These are phyloP conservation scores for Cyberlindnera xylosilytica DNA, from an alignment of 805 yeast species.

Conservation along the genomic window DNA sequence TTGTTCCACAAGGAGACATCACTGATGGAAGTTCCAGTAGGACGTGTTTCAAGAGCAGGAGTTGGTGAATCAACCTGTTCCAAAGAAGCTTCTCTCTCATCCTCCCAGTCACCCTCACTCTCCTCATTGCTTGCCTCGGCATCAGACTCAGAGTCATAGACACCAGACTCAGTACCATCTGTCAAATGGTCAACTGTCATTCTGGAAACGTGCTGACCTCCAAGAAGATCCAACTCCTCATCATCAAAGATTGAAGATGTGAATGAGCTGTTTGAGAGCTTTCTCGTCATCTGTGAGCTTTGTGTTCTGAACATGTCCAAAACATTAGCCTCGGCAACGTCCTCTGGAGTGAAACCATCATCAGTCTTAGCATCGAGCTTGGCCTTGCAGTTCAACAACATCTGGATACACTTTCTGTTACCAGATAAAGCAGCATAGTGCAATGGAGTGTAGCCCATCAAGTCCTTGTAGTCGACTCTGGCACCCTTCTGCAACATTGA, in stretches of 20 bases:
- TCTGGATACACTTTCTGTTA: constrained; percentile 58
- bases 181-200: constrained; percentile 30
- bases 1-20: constrained; percentile 36
- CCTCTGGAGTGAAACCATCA: constrained; percentile 45
- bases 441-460: constrained; percentile 80
- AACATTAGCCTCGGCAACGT: constrained; percentile 37
- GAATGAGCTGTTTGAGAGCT: constrained; percentile 24
- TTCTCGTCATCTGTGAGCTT: constrained; percentile 20
- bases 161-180: constrained; percentile 27
- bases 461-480: constrained; percentile 68
- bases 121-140: constrained; percentile 28
- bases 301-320: constrained; percentile 29
- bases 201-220: constrained; percentile 33
- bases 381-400: constrained; percentile 64
- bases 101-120: constrained; percentile 27
- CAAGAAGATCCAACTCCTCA: constrained; percentile 24
- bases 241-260: constrained; percentile 31
- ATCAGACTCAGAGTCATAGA: constrained; percentile 14
- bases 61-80: background rate
- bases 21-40: constrained; percentile 6
- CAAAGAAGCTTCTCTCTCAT: constrained; percentile 3
- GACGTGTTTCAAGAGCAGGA: background rate
- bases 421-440: constrained; percentile 84
- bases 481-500: constrained; percentile 66
- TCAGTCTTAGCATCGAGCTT: constrained; percentile 48